Base-by-base conservation (phyloP, 306 rosid genomes). In the Fragaria vesca region DNA sequence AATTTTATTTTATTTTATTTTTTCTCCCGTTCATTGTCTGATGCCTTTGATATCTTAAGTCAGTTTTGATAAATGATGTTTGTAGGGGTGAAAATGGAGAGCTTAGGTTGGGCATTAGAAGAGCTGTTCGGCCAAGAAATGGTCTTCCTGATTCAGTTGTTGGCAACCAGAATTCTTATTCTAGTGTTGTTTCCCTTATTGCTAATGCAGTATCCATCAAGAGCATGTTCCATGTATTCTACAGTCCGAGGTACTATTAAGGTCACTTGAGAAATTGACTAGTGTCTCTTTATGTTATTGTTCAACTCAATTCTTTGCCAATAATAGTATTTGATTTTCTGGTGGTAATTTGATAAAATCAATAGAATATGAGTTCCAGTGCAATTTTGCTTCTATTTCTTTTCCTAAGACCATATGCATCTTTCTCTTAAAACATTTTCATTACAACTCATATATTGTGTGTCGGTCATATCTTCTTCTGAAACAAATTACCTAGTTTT, bases 51-150 rank as follows among this genome's bases (percentile, higher is more conserved):
- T 76, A 72, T 46, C 36, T 60, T 12, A 20, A 62, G 40, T 65
- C 52, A 69, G 69, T 50, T 60, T 48, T 73, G 54, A 76, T 63
- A 76, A 78, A 72, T 76, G 82, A 74, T 73, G 74, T 78, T 71
- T 82, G 81, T 73, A 94, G 98, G 91, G 98, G 98, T 83, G 97
- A 89, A 80, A 89, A 88, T 75, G 97, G 97, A 81, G 98, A 90
- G 79, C 86, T 94, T 75, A 90, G 98, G 74, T 80, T 94, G 92
- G 98, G 98, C 73, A 90, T 94, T 80, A 88, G 97, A 80, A 93
- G 97, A 86, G 90, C 97, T 78, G 90, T 83, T 76, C 87, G 98
- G 68, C 98, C 97, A 1, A 85, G 91, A 87, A 89, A 86, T 72
- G 90, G 93, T 78, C 97, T 94, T 87, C 97, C 98, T 72, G 92